Evolutionary conservation across 2,329 filamentous ascomycete genomes (phyloP).

Genomic region (Parasarocladium wereldwijsianum): DNA sequence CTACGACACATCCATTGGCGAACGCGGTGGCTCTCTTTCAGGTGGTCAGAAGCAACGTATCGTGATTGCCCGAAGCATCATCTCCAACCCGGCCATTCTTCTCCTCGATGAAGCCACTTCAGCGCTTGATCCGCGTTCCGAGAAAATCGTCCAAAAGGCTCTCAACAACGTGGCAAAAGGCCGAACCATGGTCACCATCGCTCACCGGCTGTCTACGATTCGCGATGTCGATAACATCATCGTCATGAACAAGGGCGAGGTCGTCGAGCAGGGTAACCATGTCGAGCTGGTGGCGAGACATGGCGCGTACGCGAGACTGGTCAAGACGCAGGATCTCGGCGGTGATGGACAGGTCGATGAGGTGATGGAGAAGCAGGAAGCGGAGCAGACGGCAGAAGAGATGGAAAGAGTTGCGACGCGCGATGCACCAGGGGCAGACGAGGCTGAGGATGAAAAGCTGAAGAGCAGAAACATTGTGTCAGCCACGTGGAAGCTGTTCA

Average conservation of each 20-base stretch:
- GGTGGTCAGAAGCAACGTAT: conserved; percentile 55
- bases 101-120: conserved; percentile 58
- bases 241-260: conserved; percentile 43
- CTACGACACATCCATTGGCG: conserved; percentile 48
- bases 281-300: conserved; percentile 33
- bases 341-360: conserved; percentile 6
- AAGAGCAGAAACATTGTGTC: conserved; percentile 13
- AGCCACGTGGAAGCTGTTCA: conserved; percentile 15
- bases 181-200: conserved; percentile 52
- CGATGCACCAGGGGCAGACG: conserved; percentile 5
- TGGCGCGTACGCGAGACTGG: conserved; percentile 36
- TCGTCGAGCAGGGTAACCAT: conserved; percentile 49
- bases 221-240: conserved; percentile 50
- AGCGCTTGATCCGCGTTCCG: conserved; percentile 31
- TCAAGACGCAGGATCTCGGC: conserved; percentile 26
- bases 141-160: conserved; percentile 38
- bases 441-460: conserved; percentile 2
- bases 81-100: conserved; percentile 47
- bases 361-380: conserved; percentile 5
- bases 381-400: conserved; percentile 13
- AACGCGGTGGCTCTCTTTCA: conserved; percentile 48
- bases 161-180: conserved; percentile 37
- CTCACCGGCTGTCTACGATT: conserved; percentile 44
- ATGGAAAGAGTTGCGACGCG: conserved; percentile 21
- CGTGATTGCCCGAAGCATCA: conserved; percentile 51